These are phyloP conservation scores for Aspergillus sp. DNA, from an alignment of 2,329 filamentous ascomycete genomes.

Conservation along the genomic window DNA sequence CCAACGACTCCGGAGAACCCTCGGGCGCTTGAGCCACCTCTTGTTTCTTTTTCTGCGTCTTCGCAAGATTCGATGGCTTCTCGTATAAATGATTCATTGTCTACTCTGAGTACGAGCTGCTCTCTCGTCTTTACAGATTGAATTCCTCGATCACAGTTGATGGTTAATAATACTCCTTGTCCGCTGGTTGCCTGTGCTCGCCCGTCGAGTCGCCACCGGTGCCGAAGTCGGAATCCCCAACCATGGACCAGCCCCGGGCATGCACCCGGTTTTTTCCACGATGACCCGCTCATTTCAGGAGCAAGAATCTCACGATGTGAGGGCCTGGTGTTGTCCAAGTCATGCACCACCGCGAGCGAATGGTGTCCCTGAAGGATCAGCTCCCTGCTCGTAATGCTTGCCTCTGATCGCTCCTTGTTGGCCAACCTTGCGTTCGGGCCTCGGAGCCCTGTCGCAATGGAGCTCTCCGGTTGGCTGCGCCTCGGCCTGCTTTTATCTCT, in stretches of 20 bases:
- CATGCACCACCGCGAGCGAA: not conserved
- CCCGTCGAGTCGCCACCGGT: not conserved
- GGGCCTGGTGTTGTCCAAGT: not conserved
- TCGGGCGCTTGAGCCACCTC: not conserved
- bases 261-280: slow-evolving; percentile 1
- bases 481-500: slow-evolving; percentile 6
- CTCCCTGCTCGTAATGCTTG: slow-evolving; percentile 2
- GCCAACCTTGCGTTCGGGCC: slow-evolving; percentile 6
- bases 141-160: not conserved
- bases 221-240: slow-evolving; percentile 12
- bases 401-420: slow-evolving; percentile 6
- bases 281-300: not conserved
- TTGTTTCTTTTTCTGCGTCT: not conserved
- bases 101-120: not conserved
- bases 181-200: not conserved
- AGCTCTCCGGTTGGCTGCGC: slow-evolving; percentile 1
- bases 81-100: not conserved
- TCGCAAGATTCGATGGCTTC: not conserved
- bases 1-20: not conserved
- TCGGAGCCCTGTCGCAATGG: not conserved
- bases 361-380: not conserved
- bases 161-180: not conserved
- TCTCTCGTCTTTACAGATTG: not conserved
- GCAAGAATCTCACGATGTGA: not conserved
- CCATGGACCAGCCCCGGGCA: slow-evolving; percentile 1